Evolutionary conservation across 257 asterid species (phyloP).

Genomic region (Forsythia viridissima): DNA sequence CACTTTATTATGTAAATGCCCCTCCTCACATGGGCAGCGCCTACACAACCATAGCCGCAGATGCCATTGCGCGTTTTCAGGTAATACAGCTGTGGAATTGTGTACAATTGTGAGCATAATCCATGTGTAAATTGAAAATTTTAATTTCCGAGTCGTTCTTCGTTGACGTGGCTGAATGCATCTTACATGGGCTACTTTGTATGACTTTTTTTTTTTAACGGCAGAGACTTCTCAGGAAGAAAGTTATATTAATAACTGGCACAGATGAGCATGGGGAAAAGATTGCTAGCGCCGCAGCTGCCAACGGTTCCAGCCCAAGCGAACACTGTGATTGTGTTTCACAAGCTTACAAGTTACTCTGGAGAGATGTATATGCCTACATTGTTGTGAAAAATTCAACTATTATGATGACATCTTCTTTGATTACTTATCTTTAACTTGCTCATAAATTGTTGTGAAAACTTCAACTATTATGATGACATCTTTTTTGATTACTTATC

Average conservation of each 20-base stretch:
- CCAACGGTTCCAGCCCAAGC: conserved; percentile 66
- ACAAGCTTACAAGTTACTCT: conserved; percentile 69
- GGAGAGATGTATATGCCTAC: conserved; percentile 64
- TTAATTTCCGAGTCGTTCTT: neutral
- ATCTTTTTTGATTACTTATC: conserved; percentile 17
- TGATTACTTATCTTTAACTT: conserved; percentile 24
- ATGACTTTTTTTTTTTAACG: conserved; percentile 17
- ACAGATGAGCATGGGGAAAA: conserved; percentile 98
- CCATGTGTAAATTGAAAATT: neutral
- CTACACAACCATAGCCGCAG: conserved; percentile 95
- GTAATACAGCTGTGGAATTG: conserved; percentile 28
- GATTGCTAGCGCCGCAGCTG: conserved; percentile 88
- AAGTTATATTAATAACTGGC: conserved; percentile 86
- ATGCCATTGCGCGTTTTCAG: conserved; percentile 93
- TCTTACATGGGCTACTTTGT: conserved; percentile 11
- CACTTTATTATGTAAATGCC: conserved; percentile 96
- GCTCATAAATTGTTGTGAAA: conserved; percentile 6
- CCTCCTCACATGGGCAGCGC: conserved; percentile 99
- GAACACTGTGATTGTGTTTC: conserved; percentile 83
- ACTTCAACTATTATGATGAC: neutral
- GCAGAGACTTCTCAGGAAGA: conserved; percentile 85
- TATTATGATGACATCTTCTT: neutral
- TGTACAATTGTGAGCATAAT: neutral
- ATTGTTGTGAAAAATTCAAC: neutral
- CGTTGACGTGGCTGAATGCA: neutral